Base-by-base conservation (phyloP, 1,284 basidiomycete genomes). In the Sporisorium iseilematis-ciliati region DNA sequence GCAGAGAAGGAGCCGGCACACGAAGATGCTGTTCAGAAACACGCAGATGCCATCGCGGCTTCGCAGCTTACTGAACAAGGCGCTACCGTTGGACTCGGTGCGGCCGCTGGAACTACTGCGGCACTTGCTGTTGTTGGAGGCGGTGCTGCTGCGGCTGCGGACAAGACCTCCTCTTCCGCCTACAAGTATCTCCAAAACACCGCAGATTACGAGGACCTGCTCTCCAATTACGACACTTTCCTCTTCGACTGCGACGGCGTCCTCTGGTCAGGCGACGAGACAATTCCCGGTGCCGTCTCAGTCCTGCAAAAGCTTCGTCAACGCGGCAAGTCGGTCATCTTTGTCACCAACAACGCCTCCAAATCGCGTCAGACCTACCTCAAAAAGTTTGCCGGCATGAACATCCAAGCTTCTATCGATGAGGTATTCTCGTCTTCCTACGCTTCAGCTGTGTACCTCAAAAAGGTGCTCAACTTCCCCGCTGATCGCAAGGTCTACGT, bases 281-380 rank as follows among this genome's bases (percentile, higher is more conserved):
- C 72, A 11, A 80, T 84, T 21, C 71, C 79, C 3, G 77, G 77
- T 14, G 78, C 73, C 7, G 68, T 68, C 10, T 78, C 89, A 91
- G 80, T 85, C 73, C 60, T 80, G 23, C 54, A 78, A 21, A 80
- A 83, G 65, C 74, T 87, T 20, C 69, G 79, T 26, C 59, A 51
- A 23, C 60, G 82, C 91, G 93, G 92, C 58, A 99, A 98, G 88
- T 90, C 90, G 65, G 88, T 99, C 55, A 88, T 98, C 42, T 99
- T 98, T 85, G 95, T 98, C 41, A 97, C 95, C 31, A 98, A 98
- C 87, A 99, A 98, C 84, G 96, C 96, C n/a, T 94, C 92, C 52
- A 95, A 96, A 87, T 95, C 93, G 12, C 88, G 96, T 57, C 89
- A 88, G 84, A 91, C 88, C 82, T 95, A 95, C 88, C 94, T 94